Conservation (phyloP, 805 yeast genomes). For the Candida ovalis region DNA sequence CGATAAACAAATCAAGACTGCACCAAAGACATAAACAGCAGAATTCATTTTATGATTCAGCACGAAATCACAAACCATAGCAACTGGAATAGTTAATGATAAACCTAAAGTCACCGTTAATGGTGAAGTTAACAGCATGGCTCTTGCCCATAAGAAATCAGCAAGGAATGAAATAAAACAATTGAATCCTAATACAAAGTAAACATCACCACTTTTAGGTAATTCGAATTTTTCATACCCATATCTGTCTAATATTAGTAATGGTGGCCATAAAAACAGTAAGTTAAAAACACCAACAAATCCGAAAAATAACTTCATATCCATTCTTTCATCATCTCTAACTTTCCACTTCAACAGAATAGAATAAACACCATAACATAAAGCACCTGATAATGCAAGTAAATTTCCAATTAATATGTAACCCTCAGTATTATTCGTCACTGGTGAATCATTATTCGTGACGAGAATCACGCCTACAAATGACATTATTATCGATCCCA, state of each 20-base stretch:
- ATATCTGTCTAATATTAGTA: constrained; percentile 57
- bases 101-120: constrained; percentile 93
- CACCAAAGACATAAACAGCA: constrained; percentile 70
- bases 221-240: constrained; percentile 70
- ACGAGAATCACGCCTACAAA: constrained; percentile 78
- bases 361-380: constrained; percentile 89
- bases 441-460: constrained; percentile 57
- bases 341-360: constrained; percentile 74
- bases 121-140: constrained; percentile 90
- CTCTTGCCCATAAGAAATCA: constrained; percentile 94
- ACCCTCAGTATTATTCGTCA: constrained; percentile 27
- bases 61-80: constrained; percentile 85
- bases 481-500: constrained; percentile 66
- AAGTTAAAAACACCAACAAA: constrained; percentile 87
- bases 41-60: constrained; percentile 63
- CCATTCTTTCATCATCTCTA: constrained; percentile 66
- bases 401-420: constrained; percentile 60
- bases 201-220: constrained; percentile 54
- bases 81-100: constrained; percentile 89
- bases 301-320: constrained; percentile 89
- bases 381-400: constrained; percentile 79
- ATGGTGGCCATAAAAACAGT: constrained; percentile 75
- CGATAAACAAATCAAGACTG: constrained; percentile 72
- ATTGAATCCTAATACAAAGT: constrained; percentile 56
- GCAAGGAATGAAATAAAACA: constrained; percentile 77